These are phyloP conservation scores for Leptodontidium sp. DNA, from an alignment of 2,329 filamentous ascomycete genomes.

Conservation along the genomic window DNA sequence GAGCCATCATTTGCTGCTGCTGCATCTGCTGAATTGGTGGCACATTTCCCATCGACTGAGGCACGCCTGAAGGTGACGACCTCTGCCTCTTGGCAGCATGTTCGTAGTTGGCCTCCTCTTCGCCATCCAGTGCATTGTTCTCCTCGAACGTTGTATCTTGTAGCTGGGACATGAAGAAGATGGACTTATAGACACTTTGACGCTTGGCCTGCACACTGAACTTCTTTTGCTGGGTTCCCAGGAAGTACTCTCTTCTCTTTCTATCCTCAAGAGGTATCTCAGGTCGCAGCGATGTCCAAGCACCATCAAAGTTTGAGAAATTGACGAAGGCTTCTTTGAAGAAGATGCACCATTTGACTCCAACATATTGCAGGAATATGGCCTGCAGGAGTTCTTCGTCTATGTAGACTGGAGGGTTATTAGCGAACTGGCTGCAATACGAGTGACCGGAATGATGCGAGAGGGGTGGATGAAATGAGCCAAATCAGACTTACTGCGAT, in stretches of 20 bases:
- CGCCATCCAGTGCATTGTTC: slow-evolving; percentile 32
- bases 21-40: slow-evolving; percentile 14
- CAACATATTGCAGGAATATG: slow-evolving; percentile 62
- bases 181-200: slow-evolving; percentile 39
- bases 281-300: slow-evolving; percentile 38
- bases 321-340: slow-evolving; percentile 53
- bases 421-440: neutral
- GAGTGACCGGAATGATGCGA: neutral
- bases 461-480: neutral
- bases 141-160: slow-evolving; percentile 35
- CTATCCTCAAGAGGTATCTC: slow-evolving; percentile 32
- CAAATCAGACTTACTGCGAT: slow-evolving; percentile 50
- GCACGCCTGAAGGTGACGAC: slow-evolving; percentile 51
- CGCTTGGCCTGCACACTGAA: slow-evolving; percentile 40
- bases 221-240: slow-evolving; percentile 34
- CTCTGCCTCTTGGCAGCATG: slow-evolving; percentile 14
- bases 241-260: slow-evolving; percentile 40
- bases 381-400: slow-evolving; percentile 66
- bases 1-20: slow-evolving; percentile 20
- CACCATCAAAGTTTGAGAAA: slow-evolving; percentile 38
- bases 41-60: slow-evolving; percentile 47
- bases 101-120: slow-evolving; percentile 40
- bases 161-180: slow-evolving; percentile 45
- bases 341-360: slow-evolving; percentile 58
- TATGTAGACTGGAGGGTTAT: slow-evolving; percentile 55